These are phyloP conservation scores for Sapria himalayana DNA, from an alignment of 345 rosid species.

Conservation along the genomic window DNA sequence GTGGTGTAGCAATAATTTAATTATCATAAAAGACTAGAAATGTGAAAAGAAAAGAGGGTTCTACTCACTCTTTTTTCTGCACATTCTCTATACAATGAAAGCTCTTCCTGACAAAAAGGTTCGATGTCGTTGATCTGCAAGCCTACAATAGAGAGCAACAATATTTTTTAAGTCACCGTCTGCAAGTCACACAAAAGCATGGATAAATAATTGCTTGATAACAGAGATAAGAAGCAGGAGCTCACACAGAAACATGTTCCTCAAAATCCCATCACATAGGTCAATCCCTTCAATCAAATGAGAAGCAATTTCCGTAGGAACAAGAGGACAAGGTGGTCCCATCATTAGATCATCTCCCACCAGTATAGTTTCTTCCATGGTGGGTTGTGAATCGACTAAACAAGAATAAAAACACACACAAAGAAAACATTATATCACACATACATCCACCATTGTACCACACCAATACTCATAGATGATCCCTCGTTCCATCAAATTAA, in stretches of 20 bases:
- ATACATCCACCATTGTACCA: too few relatives aligned
- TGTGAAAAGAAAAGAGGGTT: too few relatives aligned
- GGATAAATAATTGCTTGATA: background rate
- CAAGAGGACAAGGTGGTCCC: slow-evolving; percentile 81
- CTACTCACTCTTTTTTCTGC: slow-evolving; percentile 67
- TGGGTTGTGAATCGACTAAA: slow-evolving; percentile 80
- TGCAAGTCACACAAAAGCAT: background rate
- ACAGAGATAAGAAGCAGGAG: background rate
- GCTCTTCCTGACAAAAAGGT: slow-evolving; percentile 90
- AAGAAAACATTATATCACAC: too few relatives aligned
- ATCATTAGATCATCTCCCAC: slow-evolving; percentile 87
- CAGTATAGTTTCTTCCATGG: slow-evolving; percentile 86
- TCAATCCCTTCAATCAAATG: slow-evolving; percentile 78
- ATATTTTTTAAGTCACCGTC: background rate
- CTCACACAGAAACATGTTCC: slow-evolving; percentile 82
- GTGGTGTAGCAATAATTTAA: too few relatives aligned
- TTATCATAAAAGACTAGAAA: too few relatives aligned
- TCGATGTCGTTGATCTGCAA: slow-evolving; percentile 79
- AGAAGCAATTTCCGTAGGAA: slow-evolving; percentile 78
- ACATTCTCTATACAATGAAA: slow-evolving; percentile 57
- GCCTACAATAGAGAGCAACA: slow-evolving; percentile 20
- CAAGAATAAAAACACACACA: too few relatives aligned
- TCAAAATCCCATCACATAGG: slow-evolving; percentile 60
- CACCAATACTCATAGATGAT: too few relatives aligned
- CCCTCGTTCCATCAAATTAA: too few relatives aligned